Conservation (phyloP, 305 asterid species). For the Plantago coronopus region DNA sequence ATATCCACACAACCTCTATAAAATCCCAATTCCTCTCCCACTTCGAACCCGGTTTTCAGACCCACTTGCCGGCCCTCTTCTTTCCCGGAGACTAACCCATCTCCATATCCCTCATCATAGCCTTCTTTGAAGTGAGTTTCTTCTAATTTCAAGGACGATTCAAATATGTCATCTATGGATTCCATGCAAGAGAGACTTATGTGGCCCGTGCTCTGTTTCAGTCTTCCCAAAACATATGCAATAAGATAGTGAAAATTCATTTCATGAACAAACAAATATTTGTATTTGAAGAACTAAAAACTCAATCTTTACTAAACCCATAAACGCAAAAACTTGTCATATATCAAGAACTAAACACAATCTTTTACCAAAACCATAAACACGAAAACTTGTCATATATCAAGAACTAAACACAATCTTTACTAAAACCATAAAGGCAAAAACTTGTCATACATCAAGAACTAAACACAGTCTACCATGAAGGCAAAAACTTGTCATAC, state of each 20-base stretch:
- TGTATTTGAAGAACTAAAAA: too few species aligned
- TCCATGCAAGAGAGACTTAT: conserved; percentile 27
- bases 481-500: too few species aligned
- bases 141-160: conserved; percentile 52
- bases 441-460: too few species aligned
- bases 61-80: conserved; percentile 75
- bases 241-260: background rate
- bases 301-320: too few species aligned
- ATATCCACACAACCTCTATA: conserved; percentile 23
- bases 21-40: conserved; percentile 78
- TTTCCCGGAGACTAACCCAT: conserved; percentile 52
- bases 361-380: too few species aligned
- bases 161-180: conserved; percentile 51
- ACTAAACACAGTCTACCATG: too few species aligned
- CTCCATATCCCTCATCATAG: conserved; percentile 55
- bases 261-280: background rate
- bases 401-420: too few species aligned
- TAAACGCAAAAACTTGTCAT: too few species aligned
- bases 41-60: conserved; percentile 60
- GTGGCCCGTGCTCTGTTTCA: background rate
- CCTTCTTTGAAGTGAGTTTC: conserved; percentile 60
- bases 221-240: background rate
- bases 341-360: too few species aligned
- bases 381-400: too few species aligned
- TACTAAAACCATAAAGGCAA: too few species aligned